Evolutionary conservation across 2,329 filamentous ascomycete genomes (phyloP).

Genomic region (Sporothrix pallida): DNA sequence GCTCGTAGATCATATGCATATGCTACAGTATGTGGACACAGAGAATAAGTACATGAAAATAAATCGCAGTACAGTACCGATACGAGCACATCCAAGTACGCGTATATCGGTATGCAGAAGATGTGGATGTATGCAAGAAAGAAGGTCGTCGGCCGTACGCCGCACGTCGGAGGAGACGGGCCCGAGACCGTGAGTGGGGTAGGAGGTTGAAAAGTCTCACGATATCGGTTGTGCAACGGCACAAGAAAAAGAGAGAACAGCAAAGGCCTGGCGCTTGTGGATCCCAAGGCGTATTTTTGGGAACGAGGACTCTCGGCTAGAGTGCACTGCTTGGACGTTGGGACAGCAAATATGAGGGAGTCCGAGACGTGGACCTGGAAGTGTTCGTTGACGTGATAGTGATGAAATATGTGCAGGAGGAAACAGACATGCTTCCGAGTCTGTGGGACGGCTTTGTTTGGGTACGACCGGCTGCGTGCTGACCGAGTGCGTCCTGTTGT

Average conservation of each 20-base stretch:
- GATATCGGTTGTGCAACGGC: background rate
- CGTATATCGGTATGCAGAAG: background rate
- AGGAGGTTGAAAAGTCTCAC: background rate
- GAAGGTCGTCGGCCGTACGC: slow-evolving; percentile 19
- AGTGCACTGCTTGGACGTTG: no score
- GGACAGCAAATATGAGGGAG: background rate
- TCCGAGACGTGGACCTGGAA: background rate
- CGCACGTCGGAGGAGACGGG: background rate
- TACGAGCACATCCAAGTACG: background rate
- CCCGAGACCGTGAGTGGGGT: background rate
- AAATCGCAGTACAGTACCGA: background rate
- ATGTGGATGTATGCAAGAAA: background rate
- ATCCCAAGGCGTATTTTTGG: slow-evolving; percentile 8
- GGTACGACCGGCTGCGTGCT: background rate
- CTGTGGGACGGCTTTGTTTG: background rate
- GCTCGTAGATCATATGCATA: background rate
- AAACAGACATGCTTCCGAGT: slow-evolving; percentile 14
- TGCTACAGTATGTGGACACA: slow-evolving; percentile 11
- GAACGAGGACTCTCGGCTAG: background rate
- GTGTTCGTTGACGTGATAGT: background rate
- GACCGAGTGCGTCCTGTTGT: slow-evolving; percentile 19
- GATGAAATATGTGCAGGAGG: background rate
- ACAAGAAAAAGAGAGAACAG: background rate
- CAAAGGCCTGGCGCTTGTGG: background rate
- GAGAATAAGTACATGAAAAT: slow-evolving; percentile 1